Evolutionary conservation across 2,329 filamentous ascomycete genomes (phyloP), one percentile per base, ranked within the genome.

Genomic region (Xylariaceae sp.): DNA sequence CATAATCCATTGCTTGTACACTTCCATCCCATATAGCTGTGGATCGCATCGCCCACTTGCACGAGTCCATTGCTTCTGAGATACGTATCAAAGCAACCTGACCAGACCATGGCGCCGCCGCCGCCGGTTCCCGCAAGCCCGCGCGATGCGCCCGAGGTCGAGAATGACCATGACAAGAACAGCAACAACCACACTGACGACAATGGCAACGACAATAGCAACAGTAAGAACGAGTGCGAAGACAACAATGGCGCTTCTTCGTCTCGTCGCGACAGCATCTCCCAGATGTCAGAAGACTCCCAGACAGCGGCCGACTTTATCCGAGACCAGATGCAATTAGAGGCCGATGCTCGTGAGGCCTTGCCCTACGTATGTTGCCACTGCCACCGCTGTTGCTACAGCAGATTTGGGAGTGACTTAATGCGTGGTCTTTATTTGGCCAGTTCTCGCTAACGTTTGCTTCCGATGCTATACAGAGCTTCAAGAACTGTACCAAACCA

Each of bases 321-420:
- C 66, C 86, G 90, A 68, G 87, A 86, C 57, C 94, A 99, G 73
- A 87, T 97, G 71, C 86, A 88, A 66, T 87, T 99, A 56, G 94
- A 99, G 76, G 90, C 90, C 17, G 94, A 99, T 76, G 94, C 94
- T 51, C 91, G 92, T 67, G 93, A 99, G 79, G 90, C 90, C 62
- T 82, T 99, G 5, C 94, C 94, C 65, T 99, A 96, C 73, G 91
- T 95, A 77, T 69, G 85, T 69, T n/a, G 37, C 18, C 35, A 49
- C 35, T 51, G 34, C 10, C 6, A n/a, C 15, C 3, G 11, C 30
- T 7, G n/a, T 15, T 13, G 9, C 13, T 34, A 10, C 9, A 41
- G 7, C 37, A 30, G 23, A 30, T 30, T 5, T 30, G 3, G 3
- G 4, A 49, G 8, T 11, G 9, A 49, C 47, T 30, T 18, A 13